These are phyloP conservation scores for Odontarrhena argentea DNA, from an alignment of 345 rosid genomes.

Conservation along the genomic window DNA sequence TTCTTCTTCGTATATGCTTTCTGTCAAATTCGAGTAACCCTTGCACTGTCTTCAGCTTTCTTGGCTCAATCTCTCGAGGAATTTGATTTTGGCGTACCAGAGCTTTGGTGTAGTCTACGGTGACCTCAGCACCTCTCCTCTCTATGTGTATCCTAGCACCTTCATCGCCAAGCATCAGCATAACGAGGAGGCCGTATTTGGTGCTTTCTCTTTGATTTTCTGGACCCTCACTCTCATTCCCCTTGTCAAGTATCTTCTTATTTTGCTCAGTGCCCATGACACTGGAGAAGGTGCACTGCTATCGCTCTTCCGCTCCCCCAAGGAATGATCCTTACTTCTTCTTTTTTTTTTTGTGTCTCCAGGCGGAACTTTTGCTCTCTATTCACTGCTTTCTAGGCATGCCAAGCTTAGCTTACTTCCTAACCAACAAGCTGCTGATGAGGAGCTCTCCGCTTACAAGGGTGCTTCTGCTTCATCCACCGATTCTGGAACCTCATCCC, in stretches of 20 bases:
- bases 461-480: slow-evolving; percentile 64
- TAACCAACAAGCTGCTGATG: slow-evolving; percentile 96
- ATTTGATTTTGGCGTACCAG: slow-evolving; percentile 80
- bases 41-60: slow-evolving; percentile 52
- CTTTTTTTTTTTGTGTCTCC: slow-evolving; percentile 33
- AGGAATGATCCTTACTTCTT: too few species aligned
- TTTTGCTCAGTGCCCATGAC: slow-evolving; percentile 74
- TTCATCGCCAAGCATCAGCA: slow-evolving; percentile 58
- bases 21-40: too few species aligned
- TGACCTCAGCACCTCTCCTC: slow-evolving; percentile 86
- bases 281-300: slow-evolving; percentile 70
- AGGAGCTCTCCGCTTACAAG: slow-evolving; percentile 85
- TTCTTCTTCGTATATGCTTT: neutral
- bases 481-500: slow-evolving; percentile 48
- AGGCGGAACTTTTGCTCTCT: slow-evolving; percentile 94
- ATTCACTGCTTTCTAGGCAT: slow-evolving; percentile 87
- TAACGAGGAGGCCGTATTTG: slow-evolving; percentile 69
- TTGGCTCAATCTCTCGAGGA: slow-evolving; percentile 64
- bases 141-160: slow-evolving; percentile 66
- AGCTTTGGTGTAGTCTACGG: slow-evolving; percentile 93
- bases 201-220: slow-evolving; percentile 85
- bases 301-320: too few species aligned
- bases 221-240: slow-evolving; percentile 88
- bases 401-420: slow-evolving; percentile 86
- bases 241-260: slow-evolving; percentile 66